Conservation (phyloP, 2,329 filamentous ascomycete genomes). For the Cladobotryum protrusum region DNA sequence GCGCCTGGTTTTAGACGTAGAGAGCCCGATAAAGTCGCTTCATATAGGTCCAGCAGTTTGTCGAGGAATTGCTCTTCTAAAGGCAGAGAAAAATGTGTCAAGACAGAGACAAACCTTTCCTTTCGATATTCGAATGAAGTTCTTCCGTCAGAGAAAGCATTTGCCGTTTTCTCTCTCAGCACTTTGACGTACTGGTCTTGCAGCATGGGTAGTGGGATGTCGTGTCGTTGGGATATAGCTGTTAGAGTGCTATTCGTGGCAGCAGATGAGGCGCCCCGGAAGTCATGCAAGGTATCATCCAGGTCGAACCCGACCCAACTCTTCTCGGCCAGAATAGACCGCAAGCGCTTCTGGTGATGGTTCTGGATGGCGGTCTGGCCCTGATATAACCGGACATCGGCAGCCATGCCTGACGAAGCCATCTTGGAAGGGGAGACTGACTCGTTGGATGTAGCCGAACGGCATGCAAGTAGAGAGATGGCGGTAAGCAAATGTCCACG, state of each 20-base stretch:
- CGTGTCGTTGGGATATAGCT: conserved; percentile 19
- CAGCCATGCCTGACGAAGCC: no score
- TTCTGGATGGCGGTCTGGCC: no score
- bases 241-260: conserved; percentile 30
- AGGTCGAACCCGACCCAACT: conserved; percentile 42
- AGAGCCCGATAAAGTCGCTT: conserved; percentile 21
- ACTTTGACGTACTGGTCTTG: conserved; percentile 27
- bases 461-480: no score
- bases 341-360: conserved; percentile 1
- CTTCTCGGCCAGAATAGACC: conserved; percentile 15
- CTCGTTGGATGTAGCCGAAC: no score
- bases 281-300: conserved; percentile 43
- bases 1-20: conserved; percentile 33
- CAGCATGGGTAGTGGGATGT: conserved; percentile 11
- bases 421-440: no score
- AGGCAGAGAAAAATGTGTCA: conserved; percentile 22
- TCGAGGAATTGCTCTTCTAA: conserved; percentile 12
- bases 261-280: conserved; percentile 32
- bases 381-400: no score
- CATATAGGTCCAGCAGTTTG: conserved; percentile 23
- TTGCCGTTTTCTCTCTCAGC: conserved; percentile 27
- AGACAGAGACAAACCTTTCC: conserved; percentile 31
- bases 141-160: conserved; percentile 39
- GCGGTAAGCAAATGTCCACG: no score
- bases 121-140: conserved; percentile 37